Percentiles rank a stretch among this genome's conserved stretches.
Conservation (phyloP, 225 moss, liverwort and hornwort genomes). For the Polytrichum formosum region DNA sequence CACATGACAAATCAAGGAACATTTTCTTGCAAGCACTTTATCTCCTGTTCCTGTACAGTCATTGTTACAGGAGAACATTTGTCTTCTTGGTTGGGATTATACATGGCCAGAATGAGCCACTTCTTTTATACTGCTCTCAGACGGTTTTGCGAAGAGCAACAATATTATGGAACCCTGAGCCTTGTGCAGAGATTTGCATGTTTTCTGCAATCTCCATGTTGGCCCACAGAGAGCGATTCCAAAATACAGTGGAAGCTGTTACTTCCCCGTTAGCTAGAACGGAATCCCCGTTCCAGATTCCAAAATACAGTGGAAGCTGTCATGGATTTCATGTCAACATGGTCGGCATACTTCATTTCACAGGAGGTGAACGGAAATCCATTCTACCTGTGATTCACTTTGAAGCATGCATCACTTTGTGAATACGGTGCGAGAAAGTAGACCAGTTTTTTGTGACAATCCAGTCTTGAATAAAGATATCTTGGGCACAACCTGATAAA, state of each 20-base stretch:
- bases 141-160: too few species aligned
- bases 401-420: background rate
- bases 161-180: background rate
- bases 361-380: background rate
- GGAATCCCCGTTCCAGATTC: background rate
- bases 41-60: conserved; percentile 5
- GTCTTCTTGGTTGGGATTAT: background rate
- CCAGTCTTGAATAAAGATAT: conserved; percentile 1
- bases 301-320: background rate
- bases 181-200: background rate
- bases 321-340: background rate
- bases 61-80: conserved; percentile 1
- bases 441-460: conserved; percentile 2
- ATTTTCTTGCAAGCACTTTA: background rate
- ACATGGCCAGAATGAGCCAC: background rate
- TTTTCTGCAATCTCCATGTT: background rate
- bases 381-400: background rate
- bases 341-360: background rate
- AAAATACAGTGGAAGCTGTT: background rate
- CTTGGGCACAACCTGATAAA: too few species aligned
- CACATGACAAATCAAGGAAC: background rate
- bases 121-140: background rate
- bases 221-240: background rate
- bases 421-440: background rate
- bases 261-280: background rate